Percentiles rank a stretch among this genome's conserved stretches.
These are phyloP conservation scores for Chloris gayana DNA, from an alignment of 176 grass and related monocot genomes.

Conservation along the genomic window DNA sequence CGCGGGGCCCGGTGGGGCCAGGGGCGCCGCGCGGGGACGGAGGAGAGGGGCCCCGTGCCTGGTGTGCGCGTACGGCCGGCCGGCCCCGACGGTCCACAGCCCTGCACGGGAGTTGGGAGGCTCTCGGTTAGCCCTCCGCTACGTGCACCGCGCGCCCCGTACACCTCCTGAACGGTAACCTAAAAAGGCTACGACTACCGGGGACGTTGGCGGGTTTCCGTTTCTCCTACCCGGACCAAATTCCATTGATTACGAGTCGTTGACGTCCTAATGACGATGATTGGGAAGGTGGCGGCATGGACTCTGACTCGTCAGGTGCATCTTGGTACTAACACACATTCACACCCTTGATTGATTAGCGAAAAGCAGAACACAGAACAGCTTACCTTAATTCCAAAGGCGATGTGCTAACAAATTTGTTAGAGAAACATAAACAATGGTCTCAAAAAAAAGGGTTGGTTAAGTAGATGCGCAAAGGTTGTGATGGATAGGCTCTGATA, in stretches of 20 bases:
- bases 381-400: not conserved
- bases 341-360: not conserved
- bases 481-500: not conserved
- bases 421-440: not conserved
- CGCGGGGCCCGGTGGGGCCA: slow-evolving; percentile 29
- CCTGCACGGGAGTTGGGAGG: slow-evolving; percentile 19
- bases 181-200: too few species aligned
- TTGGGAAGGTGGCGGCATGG: not conserved
- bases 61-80: slow-evolving; percentile 40
- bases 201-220: not conserved
- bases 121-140: not conserved
- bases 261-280: not conserved
- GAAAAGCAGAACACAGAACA: not conserved
- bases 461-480: too few species aligned
- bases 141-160: slow-evolving; percentile 30
- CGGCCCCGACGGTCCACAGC: not conserved
- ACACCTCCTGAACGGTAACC: too few species aligned
- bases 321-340: not conserved
- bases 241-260: not conserved
- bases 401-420: not conserved
- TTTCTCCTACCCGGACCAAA: not conserved
- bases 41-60: slow-evolving; percentile 22
- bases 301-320: not conserved
- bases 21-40: too few species aligned
- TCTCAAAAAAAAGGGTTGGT: not conserved